Evolutionary conservation across 805 yeast species (phyloP), one percentile per base, ranked within the genome.

Genomic region (Kodamaea hsintzibuensis): DNA sequence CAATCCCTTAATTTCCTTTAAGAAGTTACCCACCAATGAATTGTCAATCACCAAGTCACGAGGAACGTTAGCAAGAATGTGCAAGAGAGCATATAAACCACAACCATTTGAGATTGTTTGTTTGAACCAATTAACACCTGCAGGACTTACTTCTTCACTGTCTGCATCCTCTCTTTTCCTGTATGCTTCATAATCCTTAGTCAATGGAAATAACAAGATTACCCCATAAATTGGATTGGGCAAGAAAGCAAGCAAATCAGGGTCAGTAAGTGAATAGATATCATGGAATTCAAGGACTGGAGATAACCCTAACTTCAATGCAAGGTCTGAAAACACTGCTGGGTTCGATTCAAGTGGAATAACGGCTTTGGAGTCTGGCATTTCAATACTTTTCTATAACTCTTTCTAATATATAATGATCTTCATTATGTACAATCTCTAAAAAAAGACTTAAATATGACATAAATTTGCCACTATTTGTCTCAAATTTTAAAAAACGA

Each of bases 281-380:
- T 93, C 99, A 52, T 81, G 83, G 69, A 91, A 93, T 46, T 76
- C 78, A 12, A 84, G 75, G 1, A 79, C 66, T 1, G 83, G 80
- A 0, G 84, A 66, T 4, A 92, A 73, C 0, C 98, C 98, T 42
- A 95, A 67, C 19, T 78, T 78, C 33, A 72, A 77, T 1, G 91
- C 88, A 61, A 91, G 84, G 0, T 74, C 74, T 7, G 88, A 82
- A 73, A 93, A 92, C 6, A 93, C 83, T 8, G 80, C 86, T 0
- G 99, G 99, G 62, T 91, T 90, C 7, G 96, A 89, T 67, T 95
- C 99, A 35, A 93, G 72, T 2, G 98, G 98, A 10, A 91, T 84
- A 13, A 89, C 93, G 12, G 85, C 42, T 51, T 53, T 59, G 35
- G 48, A 30, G 37, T 51, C 58, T 12, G 44, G 16, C 57, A 49